Evolutionary conservation across 768 basidiomycete genomes (phyloP), one percentile per base, ranked within the genome.

Genomic region (Panaeolus papilionaceus): DNA sequence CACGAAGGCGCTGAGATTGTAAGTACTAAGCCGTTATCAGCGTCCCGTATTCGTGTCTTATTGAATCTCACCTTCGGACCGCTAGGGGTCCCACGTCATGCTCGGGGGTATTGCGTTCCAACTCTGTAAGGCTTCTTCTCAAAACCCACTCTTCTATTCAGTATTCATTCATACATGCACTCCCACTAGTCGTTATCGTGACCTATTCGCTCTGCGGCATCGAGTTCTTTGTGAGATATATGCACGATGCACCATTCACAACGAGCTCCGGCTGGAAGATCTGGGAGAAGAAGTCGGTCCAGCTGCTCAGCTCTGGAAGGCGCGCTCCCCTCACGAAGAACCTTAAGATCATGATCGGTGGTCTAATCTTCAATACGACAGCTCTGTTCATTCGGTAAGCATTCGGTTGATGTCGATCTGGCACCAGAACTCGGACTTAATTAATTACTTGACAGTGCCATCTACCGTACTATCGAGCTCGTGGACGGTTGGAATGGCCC

Each of bases 331-430:
- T 64, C 3, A 64, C 63, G 10, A 42, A 18, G 16, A 42, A 47
- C n/a, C 63, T 64, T 1, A 64, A 47, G 18, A 47, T 58, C 28
- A 58, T 64, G 63, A 47, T 47, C 12, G 20, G 44, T 26, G 63
- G 37, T 28, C 40, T 47, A 0, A 37, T 42, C 4, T 64, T 64
- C 42, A 64, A 38, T 11, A 47, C 44, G 11, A 38, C 49, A 12
- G 47, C 20, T 47, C 45, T 64, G 14, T 64, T 64, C 44, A 64
- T 64, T 33, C 64, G 64, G 64, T 64, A 64, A 8, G 64, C 18
- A 8, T 23, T 33, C 12, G 8, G 1, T 14, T 12, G 14, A 7
- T 14, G 4, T 10, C 4, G 7, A 23, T 63, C 62, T 38, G 10
- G 20, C 16, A 7, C 42, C 10, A 38, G 7, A 16, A 26, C 39